Percentiles rank a stretch among this genome's conserved stretches.
phyloP scores from a whole-genome alignment of 1,139 yeast species.

The Pichia sp. region DNA sequence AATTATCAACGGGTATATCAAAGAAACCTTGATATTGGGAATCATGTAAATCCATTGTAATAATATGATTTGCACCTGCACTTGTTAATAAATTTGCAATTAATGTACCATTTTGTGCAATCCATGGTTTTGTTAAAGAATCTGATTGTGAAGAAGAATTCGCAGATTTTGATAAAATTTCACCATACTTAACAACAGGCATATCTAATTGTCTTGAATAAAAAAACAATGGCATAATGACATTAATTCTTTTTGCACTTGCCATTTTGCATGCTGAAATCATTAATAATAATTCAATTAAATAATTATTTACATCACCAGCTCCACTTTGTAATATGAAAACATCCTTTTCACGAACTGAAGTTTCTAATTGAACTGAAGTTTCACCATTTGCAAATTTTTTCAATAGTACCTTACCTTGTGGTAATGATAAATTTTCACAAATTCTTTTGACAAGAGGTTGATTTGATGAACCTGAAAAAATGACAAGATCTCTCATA shows the following conservation, averaged over 20 bases:
- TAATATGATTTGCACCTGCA: slow-evolving; percentile 95
- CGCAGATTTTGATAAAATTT: slow-evolving; percentile 14
- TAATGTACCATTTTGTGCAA: slow-evolving; percentile 90
- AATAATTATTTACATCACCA: slow-evolving; percentile 87
- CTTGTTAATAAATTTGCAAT: slow-evolving; percentile 83
- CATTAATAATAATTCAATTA: slow-evolving; percentile 81
- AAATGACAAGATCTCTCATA: slow-evolving; percentile 72
- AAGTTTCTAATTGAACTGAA: slow-evolving; percentile 72
- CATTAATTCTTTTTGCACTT: slow-evolving; percentile 88
- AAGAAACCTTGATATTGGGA: slow-evolving; percentile 93
- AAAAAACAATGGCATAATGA: slow-evolving; percentile 91
- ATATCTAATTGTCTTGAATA: slow-evolving; percentile 95
- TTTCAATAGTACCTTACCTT: slow-evolving; percentile 48
- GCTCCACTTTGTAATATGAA: slow-evolving; percentile 71
- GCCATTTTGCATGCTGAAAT: slow-evolving; percentile 95
- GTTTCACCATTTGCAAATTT: slow-evolving; percentile 87
- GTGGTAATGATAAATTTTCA: slow-evolving; percentile 53
- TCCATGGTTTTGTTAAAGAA: slow-evolving; percentile 71
- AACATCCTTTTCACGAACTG: slow-evolving; percentile 91
- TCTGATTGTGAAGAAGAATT: slow-evolving; percentile 38
- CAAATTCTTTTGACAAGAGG: slow-evolving; percentile 57
- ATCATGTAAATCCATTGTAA: slow-evolving; percentile 97
- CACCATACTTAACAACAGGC: slow-evolving; percentile 43
- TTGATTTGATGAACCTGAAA: slow-evolving; percentile 75
- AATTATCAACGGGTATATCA: slow-evolving; percentile 86